Percentiles rank a stretch among this genome's conserved stretches.
Evolutionary conservation across 768 basidiomycete genomes (phyloP).

Genomic region (Amanita thiersii): DNA sequence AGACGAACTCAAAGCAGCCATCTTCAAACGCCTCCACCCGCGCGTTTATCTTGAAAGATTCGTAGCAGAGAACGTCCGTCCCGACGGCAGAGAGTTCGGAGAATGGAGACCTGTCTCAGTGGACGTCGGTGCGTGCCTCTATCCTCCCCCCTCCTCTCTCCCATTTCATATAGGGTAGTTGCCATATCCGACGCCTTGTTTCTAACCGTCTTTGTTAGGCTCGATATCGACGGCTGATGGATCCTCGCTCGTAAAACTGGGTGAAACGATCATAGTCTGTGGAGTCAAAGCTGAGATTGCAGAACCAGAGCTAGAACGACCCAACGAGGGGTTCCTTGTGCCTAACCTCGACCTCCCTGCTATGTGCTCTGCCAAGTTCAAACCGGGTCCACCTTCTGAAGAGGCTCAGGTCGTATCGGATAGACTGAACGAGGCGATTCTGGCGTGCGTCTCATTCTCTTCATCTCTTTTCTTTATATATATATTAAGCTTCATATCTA

Average conservation of each 20-base stretch:
- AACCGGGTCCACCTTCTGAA: conserved; percentile 90
- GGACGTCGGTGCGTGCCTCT: conserved; percentile 59
- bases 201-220: conserved; percentile 37
- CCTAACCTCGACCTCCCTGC: conserved; percentile 94
- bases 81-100: conserved; percentile 69
- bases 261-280: conserved; percentile 91
- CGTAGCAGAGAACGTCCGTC: conserved; percentile 65
- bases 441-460: conserved; percentile 42
- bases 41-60: conserved; percentile 83
- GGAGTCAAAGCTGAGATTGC: conserved; percentile 95
- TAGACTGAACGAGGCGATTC: conserved; percentile 68
- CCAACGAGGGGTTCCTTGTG: conserved; percentile 77
- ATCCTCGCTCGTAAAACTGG: conserved; percentile 84
- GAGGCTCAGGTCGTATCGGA: conserved; percentile 91
- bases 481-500: conserved; percentile 2
- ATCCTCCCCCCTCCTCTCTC: no score
- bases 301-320: conserved; percentile 75
- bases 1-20: conserved; percentile 38
- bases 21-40: conserved; percentile 88
- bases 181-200: neutral
- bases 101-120: conserved; percentile 71
- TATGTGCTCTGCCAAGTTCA: conserved; percentile 88
- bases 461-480: conserved; percentile 1
- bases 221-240: conserved; percentile 93
- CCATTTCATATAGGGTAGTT: conserved; percentile 5